Percentiles rank a stretch among this genome's conserved stretches.
These are phyloP conservation scores for Fusarium sp. DNA, from an alignment of 2,329 filamentous ascomycete species.

Conservation along the genomic window DNA sequence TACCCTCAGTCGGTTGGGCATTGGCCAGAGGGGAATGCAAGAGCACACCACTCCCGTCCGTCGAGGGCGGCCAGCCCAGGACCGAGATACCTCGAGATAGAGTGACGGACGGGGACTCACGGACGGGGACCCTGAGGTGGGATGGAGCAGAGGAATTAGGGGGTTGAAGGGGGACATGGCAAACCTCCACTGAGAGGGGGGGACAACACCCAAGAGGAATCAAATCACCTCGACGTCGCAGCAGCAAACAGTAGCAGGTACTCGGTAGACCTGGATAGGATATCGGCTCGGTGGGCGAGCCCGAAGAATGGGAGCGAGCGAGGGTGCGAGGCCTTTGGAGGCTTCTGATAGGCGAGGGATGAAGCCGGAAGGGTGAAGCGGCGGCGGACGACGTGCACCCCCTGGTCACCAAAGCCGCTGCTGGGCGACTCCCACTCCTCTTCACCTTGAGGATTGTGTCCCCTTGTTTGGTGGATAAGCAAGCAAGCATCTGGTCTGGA, in stretches of 20 bases:
- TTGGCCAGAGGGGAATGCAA: slow-evolving; percentile 27
- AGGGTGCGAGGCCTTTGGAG: slow-evolving; percentile 26
- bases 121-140: neutral
- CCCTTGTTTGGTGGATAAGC: slow-evolving; percentile 4
- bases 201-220: neutral
- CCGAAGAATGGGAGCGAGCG: slow-evolving; percentile 36
- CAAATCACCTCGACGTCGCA: slow-evolving; percentile 9
- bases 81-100: slow-evolving; percentile 9
- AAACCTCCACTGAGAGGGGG: slow-evolving; percentile 5
- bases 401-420: slow-evolving; percentile 32
- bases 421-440: slow-evolving; percentile 25
- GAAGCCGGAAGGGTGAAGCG: slow-evolving; percentile 39
- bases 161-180: neutral
- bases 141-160: slow-evolving; percentile 14
- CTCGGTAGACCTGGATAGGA: slow-evolving; percentile 27
- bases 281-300: slow-evolving; percentile 33
- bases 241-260: slow-evolving; percentile 25
- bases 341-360: slow-evolving; percentile 39
- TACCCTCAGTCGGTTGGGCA: slow-evolving; percentile 31
- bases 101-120: neutral
- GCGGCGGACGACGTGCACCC: slow-evolving; percentile 33
- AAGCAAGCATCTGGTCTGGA: neutral
- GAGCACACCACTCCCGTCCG: slow-evolving; percentile 20
- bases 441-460: slow-evolving; percentile 25
- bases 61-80: neutral